Conservation (phyloP, 1,284 basidiomycete genomes). For the Chalciporus sp. region DNA sequence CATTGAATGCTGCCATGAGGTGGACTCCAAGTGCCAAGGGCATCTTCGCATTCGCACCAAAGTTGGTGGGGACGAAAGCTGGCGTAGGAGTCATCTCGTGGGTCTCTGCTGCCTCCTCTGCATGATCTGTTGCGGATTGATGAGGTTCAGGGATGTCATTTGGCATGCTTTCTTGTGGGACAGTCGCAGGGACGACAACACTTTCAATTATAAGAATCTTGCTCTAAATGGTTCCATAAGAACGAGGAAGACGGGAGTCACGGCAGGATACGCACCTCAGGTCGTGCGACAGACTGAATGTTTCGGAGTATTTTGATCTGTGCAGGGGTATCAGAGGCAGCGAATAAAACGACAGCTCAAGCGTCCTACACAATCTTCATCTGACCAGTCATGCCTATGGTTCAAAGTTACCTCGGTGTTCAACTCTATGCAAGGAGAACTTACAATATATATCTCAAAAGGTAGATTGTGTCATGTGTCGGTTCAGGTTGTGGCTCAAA, state of each 20-base stretch:
- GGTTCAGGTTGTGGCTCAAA: conserved; percentile 4
- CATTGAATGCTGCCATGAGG: conserved; percentile 10
- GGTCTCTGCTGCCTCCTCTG: too few species aligned
- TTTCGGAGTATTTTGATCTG: conserved; percentile 7
- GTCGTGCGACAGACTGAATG: conserved; percentile 1
- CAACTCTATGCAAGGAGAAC: too few species aligned
- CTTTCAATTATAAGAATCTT: conserved; percentile 9
- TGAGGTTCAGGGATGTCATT: background rate
- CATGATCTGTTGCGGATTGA: background rate
- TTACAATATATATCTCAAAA: conserved; percentile 11
- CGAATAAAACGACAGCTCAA: background rate
- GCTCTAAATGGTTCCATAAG: background rate
- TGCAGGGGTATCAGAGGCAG: background rate
- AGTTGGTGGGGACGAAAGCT: conserved; percentile 7
- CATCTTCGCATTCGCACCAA: conserved; percentile 7
- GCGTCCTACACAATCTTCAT: conserved; percentile 10
- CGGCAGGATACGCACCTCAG: background rate
- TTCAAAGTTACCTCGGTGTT: too few species aligned
- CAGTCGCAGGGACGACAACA: conserved; percentile 2
- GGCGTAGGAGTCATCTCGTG: background rate
- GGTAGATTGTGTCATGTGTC: background rate
- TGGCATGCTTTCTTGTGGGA: background rate
- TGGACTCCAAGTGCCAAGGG: conserved; percentile 11
- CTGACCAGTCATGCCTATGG: conserved; percentile 7
- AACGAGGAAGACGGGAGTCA: background rate